Base-by-base conservation (phyloP, 768 basidiomycete species). In the Trametes villosa region DNA sequence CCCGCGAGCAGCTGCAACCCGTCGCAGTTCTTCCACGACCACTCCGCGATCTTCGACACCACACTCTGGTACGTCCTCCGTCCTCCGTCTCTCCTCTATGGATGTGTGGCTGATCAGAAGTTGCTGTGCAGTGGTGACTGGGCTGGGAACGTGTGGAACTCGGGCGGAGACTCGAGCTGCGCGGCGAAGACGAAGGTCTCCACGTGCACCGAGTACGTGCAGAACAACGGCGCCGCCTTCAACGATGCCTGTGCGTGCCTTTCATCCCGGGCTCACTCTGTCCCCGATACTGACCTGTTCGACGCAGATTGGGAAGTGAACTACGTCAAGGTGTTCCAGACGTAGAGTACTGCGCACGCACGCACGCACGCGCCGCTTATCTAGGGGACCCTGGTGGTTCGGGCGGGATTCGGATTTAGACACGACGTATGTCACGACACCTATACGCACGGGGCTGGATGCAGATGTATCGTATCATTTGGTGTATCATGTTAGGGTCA, bases 21-120 rank as follows among this genome's bases (percentile, higher is more conserved):
- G 26, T 88, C 84, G 77, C 72, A 83, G 67, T 94, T 84, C 80
- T 97, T 96, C 78, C 79, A 80, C 62, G 77, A 86, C 53, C 90
- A 96, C 72, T 81, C 81, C 38, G 84, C 81, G 38, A 92, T 95
- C 68, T 92, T 96, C 67, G 90, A 95, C 71, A 94, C 90, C 36
- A 94, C 93, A n/a, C 78, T 95, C 53, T 93, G 92, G 87, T 89
- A 69, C 29, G 52, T 54, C 82, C 67, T 20, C 61, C 58, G n/a
- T 60, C 65, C 65, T 26, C 11, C 22, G 13, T 22, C 63, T 57
- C 53, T 66, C 7, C 57, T 53, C 62, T 65, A 41, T 60, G 40
- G 18, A 41, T 26, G 11, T 9, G 9, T 2, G 11, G 20, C 48
- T 50, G 11, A 34, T 31, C 18, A 27, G 9, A n/a, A 6, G 5